Conservation (phyloP, 2,329 filamentous ascomycete genomes). For the Epichloe uncinata region DNA sequence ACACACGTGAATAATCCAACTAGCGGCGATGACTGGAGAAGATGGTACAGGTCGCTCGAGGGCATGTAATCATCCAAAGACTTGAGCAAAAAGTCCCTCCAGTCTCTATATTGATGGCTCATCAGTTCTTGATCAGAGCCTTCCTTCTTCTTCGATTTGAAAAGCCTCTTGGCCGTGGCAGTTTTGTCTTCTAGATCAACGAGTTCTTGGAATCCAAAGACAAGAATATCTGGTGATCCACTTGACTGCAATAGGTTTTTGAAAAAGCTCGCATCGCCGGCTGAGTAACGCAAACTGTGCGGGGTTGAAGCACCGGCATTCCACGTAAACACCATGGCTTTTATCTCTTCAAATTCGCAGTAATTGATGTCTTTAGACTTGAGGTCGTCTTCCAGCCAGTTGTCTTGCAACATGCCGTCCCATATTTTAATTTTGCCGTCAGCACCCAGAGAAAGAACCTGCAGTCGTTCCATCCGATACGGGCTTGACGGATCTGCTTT, state of each 20-base stretch:
- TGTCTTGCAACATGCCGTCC: conserved; percentile 87
- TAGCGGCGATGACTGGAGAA: conserved; percentile 74
- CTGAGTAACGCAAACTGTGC: conserved; percentile 59
- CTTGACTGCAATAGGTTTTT: conserved; percentile 64
- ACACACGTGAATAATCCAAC: conserved; percentile 94
- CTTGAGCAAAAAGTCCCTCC: conserved; percentile 79
- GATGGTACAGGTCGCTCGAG: conserved; percentile 61
- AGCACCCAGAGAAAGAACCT: conserved; percentile 75
- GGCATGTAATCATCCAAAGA: conserved; percentile 76
- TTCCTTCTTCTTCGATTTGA: conserved; percentile 81
- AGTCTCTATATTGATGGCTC: conserved; percentile 94
- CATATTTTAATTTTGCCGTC: conserved; percentile 77
- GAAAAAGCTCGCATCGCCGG: conserved; percentile 69
- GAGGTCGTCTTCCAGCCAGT: conserved; percentile 90
- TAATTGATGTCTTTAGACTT: conserved; percentile 70
- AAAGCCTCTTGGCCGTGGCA: conserved; percentile 86
- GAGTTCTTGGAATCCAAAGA: conserved; percentile 97
- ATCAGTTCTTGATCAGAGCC: conserved; percentile 76
- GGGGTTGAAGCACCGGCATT: conserved; percentile 97
- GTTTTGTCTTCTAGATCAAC: conserved; percentile 97
- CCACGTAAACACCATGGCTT: conserved; percentile 79
- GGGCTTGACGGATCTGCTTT: conserved; percentile 67
- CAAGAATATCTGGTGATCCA: conserved; percentile 71
- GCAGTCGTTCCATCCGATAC: conserved; percentile 71
- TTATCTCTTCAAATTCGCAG: conserved; percentile 73